Conservation (phyloP, 352 stramenopile species). For the Globisporangium paroecandrum region DNA sequence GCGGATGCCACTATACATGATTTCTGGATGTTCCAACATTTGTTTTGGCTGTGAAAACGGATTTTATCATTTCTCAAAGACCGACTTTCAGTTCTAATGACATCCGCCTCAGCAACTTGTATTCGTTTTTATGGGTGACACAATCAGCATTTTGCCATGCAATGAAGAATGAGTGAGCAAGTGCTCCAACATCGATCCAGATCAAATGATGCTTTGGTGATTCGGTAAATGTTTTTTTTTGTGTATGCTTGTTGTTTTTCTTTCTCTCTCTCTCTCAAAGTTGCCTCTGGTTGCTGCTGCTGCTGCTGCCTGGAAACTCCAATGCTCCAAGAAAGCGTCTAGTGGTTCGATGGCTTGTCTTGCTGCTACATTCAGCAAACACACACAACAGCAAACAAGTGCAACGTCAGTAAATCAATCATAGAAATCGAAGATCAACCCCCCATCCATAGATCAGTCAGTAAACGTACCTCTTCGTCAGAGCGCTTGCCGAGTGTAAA, state of each 20-base stretch:
- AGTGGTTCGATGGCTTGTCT: not conserved
- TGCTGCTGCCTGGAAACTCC: not conserved
- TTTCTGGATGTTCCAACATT: no score
- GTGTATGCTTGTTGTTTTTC: not conserved
- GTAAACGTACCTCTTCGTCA: conserved; percentile 13
- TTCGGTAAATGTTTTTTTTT: not conserved
- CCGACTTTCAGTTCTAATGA: no score
- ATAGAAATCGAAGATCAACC: not conserved
- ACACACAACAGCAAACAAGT: not conserved
- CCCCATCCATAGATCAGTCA: not conserved
- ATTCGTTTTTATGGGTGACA: no score
- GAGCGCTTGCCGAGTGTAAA: conserved; percentile 46
- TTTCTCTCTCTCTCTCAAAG: not conserved
- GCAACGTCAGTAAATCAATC: not conserved
- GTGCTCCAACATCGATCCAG: no score
- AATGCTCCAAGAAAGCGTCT: not conserved
- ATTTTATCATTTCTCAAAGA: no score
- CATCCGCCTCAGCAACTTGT: no score
- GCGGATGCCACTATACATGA: no score
- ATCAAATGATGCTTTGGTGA: no score
- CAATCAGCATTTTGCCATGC: no score
- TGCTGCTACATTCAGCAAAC: not conserved
- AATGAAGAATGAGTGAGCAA: no score
- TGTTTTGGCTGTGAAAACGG: no score
- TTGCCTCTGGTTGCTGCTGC: not conserved